A percentile compares a stretch with the other conserved stretches of the same genome.
These are phyloP conservation scores for Penstemon newberryi DNA, from an alignment of 257 asterid species.

Conservation along the genomic window DNA sequence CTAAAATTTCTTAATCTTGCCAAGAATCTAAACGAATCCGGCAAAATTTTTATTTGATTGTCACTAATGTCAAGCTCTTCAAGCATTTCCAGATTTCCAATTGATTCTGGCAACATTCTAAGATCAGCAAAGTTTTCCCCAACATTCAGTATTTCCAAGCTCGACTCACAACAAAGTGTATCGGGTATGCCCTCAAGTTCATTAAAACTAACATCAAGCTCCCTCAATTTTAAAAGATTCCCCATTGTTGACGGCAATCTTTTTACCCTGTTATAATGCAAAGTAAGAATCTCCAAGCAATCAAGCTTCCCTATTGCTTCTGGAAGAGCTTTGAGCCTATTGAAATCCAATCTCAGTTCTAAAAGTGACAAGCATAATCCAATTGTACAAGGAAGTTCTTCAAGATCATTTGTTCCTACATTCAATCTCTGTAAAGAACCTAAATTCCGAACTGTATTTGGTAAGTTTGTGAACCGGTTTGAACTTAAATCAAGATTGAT, in stretches of 20 bases:
- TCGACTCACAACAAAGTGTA: conserved; percentile 45
- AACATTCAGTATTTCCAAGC: conserved; percentile 52
- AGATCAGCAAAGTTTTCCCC: conserved; percentile 82
- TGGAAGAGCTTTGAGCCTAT: conserved; percentile 73
- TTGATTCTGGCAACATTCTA: conserved; percentile 58
- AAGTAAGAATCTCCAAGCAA: conserved; percentile 61
- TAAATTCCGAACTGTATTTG: conserved; percentile 55
- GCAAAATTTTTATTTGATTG: conserved; percentile 63
- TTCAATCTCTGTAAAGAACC: conserved; percentile 55
- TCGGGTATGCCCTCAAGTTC: conserved; percentile 79
- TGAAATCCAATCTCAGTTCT: conserved; percentile 77
- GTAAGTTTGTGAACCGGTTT: conserved; percentile 57
- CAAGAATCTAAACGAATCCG: conserved; percentile 69
- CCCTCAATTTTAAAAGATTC: conserved; percentile 49
- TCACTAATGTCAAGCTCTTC: conserved; percentile 74
- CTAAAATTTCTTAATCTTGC: conserved; percentile 49
- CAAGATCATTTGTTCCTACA: conserved; percentile 61
- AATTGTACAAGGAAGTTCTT: conserved; percentile 70
- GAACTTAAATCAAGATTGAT: conserved; percentile 67
- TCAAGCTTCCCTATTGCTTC: conserved; percentile 64
- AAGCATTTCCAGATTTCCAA: conserved; percentile 73
- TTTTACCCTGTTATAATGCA: conserved; percentile 67
- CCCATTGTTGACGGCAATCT: conserved; percentile 66
- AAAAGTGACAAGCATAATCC: conserved; percentile 65
- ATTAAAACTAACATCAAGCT: conserved; percentile 80